Evolutionary conservation across 2,329 filamentous ascomycete species (phyloP), one percentile per base, ranked within the genome.

Genomic region (Penicillium sp.): DNA sequence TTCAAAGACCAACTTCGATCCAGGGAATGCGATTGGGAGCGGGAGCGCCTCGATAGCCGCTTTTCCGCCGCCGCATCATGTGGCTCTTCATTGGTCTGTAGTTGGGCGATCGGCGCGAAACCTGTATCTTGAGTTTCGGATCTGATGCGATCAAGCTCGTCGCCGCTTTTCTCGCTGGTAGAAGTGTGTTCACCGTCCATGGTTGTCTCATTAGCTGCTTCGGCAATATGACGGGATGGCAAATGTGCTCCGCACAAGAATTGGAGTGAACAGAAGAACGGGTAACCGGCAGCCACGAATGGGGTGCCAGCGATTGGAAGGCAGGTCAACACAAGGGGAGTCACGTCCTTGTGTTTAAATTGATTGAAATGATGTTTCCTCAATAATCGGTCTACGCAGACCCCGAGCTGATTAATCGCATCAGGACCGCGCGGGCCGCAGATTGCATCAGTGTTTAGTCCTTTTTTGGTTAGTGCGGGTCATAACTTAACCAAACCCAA

Each of bases 1-100:
- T 71, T 75, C 54, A 72, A 53, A 14, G 73, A 75, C 68, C 71
- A 74, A 39, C 63, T 70, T 26, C 67, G 71, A 44, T 74, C 69
- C 9, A 74, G 49, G 16, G 65, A 63, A n/a, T 63, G 65, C 14
- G 69, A 71, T 42, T 24, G 33, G 21, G 48, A 50, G n/a, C 14
- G 48, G 13, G 48, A 50, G 16, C 48, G 48, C 16, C 48, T 37
- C 14, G 48, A 50, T 26, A 26, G 33, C 11, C 48, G 48, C 16
- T 42, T 39, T 29, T 50, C 48, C 16, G 33, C 33, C 13, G 47
- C 47, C 10, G 16, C 33, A 9, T 50, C 35, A 42, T 33, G 35
- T 9, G 16, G 21, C 14, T 50, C 47, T 5, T 49, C 48, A 14
- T 21, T 50, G 5, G 35, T 42, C 9, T 22, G 13, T 10, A 26